Base-by-base conservation (phyloP, 192 early-diverging fungal species). In the Coemansia sp. region DNA sequence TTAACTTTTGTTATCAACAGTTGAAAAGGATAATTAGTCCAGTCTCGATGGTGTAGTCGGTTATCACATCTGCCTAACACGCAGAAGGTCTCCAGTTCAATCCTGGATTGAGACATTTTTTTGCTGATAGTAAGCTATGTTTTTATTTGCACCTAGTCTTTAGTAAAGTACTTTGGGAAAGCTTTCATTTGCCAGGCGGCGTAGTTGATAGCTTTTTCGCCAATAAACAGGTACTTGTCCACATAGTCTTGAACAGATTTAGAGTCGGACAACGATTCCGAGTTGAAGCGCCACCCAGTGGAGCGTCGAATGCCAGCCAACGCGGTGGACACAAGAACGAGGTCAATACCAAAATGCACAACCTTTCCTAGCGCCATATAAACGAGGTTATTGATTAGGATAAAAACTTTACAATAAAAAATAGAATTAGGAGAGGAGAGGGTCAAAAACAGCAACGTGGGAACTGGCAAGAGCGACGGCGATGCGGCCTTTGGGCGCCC, bases 391-490 rank as follows among this genome's bases (percentile, higher is more conserved):
- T 43, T 43, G 11, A 15, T 43, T 43, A 43, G 1, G 4, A 43
- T 10, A 15, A 43, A 15, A 43, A 15, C 41, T 43, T 43, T 53
- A 51, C 17, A 49, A 23, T 23, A 53, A 53, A 53, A 24, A 22
- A 53, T 23, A 53, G 17, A 53, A 25, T 50, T 14, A 23, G 22
- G 50, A 51, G 22, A 51, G 19, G 24, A n/a, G 41, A 43, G 76
- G 76, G 60, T 79, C 76, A 41, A 79, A 73, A 22, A 79, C 54
- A 22, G 67, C 72, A 9, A 79, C 71, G 11, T 66, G 56, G 17
- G 59, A 64, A 47, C 62, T 81, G 5, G 79, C 79, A 27, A 81
- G 43, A 8, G 79, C 72, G 17, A 64, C 79, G 17, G 79, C 73
- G 4, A 81, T 43, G 10, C 57, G 63, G 8, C 78, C 78, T 32